phyloP scores from a whole-genome alignment of 2,329 filamentous ascomycete genomes.

The Cercospora sp. region DNA sequence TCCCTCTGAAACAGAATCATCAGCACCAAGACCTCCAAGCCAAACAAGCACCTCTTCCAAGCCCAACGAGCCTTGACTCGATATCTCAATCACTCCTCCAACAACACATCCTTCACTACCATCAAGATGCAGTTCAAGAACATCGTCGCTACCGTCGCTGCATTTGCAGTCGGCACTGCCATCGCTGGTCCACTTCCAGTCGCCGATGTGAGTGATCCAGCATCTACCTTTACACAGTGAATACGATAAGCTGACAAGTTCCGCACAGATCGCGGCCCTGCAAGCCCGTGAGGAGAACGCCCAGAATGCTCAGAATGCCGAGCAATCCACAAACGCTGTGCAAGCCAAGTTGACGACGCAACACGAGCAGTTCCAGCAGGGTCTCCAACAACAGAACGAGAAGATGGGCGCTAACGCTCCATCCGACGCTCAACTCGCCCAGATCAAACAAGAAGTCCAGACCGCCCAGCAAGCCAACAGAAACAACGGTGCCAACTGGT shows the following conservation, averaged over 20 bases:
- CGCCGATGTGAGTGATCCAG: background rate
- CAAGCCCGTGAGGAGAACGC: background rate
- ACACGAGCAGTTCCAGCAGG: background rate
- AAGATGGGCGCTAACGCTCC: background rate
- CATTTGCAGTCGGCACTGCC: conserved; percentile 12
- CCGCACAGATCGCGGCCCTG: background rate
- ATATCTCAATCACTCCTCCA: background rate
- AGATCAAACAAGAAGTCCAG: conserved; percentile 1
- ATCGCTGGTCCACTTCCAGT: conserved; percentile 11
- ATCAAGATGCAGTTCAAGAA: conserved; percentile 18
- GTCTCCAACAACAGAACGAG: background rate
- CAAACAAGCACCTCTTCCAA: conserved; percentile 1
- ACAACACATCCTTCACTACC: background rate
- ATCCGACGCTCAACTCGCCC: background rate
- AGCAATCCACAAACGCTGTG: background rate
- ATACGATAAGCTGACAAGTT: background rate
- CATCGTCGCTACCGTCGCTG: conserved; percentile 11
- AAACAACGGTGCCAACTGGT: background rate
- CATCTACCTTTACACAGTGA: background rate
- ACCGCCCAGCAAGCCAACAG: background rate
- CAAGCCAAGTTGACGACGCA: background rate
- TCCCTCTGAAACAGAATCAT: conserved; percentile 1
- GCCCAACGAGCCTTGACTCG: background rate
- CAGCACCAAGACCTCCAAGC: conserved; percentile 5
- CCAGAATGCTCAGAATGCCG: background rate